Evolutionary conservation across 176 grass and related monocot genomes (phyloP), one percentile per base, ranked within the genome.

Genomic region (Oryza meridionalis): DNA sequence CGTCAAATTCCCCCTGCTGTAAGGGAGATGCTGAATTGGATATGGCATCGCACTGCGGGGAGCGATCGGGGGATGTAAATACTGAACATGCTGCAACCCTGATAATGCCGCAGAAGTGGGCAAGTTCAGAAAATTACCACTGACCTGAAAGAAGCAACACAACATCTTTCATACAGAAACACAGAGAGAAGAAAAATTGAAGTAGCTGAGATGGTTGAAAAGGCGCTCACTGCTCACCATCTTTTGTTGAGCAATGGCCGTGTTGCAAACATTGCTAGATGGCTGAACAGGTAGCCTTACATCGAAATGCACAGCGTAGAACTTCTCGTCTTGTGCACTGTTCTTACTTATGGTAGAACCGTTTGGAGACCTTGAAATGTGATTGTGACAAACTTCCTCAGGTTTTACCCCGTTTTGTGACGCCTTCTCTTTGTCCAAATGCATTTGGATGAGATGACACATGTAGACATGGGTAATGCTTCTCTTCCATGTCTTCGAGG

Each of bases 381-480:
- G n/a, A 29, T 0, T 43, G 32, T 45, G 74, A 24, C 67, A 73
- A 6, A 12, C 66, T 21, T 84, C 85, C 67, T 70, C 66, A 1
- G 76, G 47, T 24, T 84, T 92, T 15, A 49, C 77, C 70, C 49
- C 68, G 63, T 19, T 88, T 42, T 76, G 69, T 45, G 73, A 73
- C 0, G 62, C 73, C 70, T 90, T 90, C 32, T 90, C 90, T 83
- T 83, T 90, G 79, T 90, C 64, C 79, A 84, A 29, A 67, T 90
- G 84, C 61, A 63, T 78, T 74, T 86, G 83, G 76, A 95, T 92
- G 16, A 90, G 79, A 84, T 92, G 88, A 6, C 90, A 70, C 81
- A 92, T 72, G 24, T 88, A 86, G 38, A 88, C 88, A 63, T 95
- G 93, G 63, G 73, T 92, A 5, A 87, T 79, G 74, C 93, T 90